phyloP scores from a whole-genome alignment of 108 stramenopile species.

The Cyclotella choctawhatcheeana region DNA sequence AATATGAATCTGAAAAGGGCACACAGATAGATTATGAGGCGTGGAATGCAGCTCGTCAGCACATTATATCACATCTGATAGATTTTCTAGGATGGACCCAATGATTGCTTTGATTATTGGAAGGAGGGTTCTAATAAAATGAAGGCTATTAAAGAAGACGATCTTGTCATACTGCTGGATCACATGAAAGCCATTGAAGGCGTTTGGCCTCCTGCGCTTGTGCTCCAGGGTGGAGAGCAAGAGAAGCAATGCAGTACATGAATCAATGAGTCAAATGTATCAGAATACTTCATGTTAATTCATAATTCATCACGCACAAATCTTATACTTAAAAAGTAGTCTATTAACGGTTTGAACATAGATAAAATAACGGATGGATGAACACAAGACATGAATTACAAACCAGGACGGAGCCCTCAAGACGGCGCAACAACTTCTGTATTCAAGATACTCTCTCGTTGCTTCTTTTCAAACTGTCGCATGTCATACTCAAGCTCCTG shows the following conservation, averaged over 20 bases:
- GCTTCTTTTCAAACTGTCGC: slow-evolving; percentile 46
- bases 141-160: neutral
- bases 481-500: slow-evolving; percentile 89
- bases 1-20: slow-evolving; percentile 13
- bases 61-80: neutral
- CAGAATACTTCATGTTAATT: too few species aligned
- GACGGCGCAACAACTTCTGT: neutral
- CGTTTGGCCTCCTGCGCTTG: slow-evolving; percentile 32
- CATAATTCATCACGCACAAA: too few species aligned
- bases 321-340: too few species aligned
- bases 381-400: neutral
- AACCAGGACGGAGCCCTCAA: neutral
- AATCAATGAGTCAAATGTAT: neutral
- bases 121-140: slow-evolving; percentile 19
- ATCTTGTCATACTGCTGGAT: slow-evolving; percentile 12
- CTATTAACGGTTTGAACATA: too few species aligned
- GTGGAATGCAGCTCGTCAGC: neutral
- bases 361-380: too few species aligned
- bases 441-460: slow-evolving; percentile 16
- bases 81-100: slow-evolving; percentile 29
- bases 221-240: slow-evolving; percentile 17
- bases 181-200: slow-evolving; percentile 29
- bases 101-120: slow-evolving; percentile 29
- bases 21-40: neutral
- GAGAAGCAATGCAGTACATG: slow-evolving; percentile 22